Percentiles rank a stretch among this genome's conserved stretches.
Conservation (phyloP, 352 stramenopile genomes). For the Thalassiosira hispida region DNA sequence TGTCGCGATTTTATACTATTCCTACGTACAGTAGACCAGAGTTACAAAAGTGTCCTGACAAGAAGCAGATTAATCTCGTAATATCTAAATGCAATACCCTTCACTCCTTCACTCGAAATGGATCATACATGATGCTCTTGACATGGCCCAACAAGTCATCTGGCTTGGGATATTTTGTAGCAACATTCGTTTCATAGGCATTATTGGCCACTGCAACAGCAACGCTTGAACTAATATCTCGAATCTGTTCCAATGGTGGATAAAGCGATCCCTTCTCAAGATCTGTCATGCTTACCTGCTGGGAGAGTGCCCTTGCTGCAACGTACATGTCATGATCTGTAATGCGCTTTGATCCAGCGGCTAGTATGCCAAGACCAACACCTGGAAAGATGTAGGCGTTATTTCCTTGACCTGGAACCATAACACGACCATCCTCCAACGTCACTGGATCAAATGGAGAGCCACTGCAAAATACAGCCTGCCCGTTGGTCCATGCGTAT, state of each 20-base stretch:
- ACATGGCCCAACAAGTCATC: conserved; percentile 23
- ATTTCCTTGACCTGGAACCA: conserved; percentile 88
- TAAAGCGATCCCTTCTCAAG: conserved; percentile 90
- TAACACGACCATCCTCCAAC: conserved; percentile 85
- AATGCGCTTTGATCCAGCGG: conserved; percentile 70
- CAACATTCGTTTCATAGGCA: conserved; percentile 19
- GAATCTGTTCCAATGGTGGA: conserved; percentile 88
- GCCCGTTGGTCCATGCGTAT: conserved; percentile 91
- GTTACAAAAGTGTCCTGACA: no score
- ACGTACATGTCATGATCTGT: conserved; percentile 72
- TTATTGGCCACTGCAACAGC: conserved; percentile 13
- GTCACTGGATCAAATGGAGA: conserved; percentile 90
- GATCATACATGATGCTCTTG: conserved; percentile 34
- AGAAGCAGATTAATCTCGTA: no score
- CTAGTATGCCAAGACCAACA: conserved; percentile 89
- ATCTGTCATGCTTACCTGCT: conserved; percentile 83
- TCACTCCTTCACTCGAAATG: conserved; percentile 5
- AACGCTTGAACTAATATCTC: conserved; percentile 85
- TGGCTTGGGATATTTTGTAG: conserved; percentile 20
- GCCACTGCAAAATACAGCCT: conserved; percentile 90
- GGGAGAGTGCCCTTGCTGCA: conserved; percentile 56
- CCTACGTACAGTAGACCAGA: no score
- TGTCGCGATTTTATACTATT: no score
- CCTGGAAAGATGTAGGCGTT: conserved; percentile 96
- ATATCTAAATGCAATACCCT: no score